Percentiles rank a stretch among this genome's conserved stretches.
Evolutionary conservation across 495 filamentous ascomycete genomes (phyloP).

Genomic region (Neurospora sp.): DNA sequence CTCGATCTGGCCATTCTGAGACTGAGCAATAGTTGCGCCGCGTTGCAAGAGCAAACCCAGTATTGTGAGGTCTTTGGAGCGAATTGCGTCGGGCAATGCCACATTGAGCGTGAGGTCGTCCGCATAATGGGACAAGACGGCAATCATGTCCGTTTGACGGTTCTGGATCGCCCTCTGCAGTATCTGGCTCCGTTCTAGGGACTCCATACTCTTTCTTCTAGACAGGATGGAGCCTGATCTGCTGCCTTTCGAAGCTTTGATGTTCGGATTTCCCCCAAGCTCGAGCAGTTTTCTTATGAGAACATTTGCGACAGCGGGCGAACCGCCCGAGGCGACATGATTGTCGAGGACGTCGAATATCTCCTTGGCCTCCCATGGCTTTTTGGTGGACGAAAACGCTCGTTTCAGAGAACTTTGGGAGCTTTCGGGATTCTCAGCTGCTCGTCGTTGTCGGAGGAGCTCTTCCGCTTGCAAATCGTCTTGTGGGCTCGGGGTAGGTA

Average conservation of each 20-base stretch:
- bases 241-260: conserved; percentile 15
- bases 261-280: conserved; percentile 34
- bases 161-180: conserved; percentile 37
- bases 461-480: conserved; percentile 36
- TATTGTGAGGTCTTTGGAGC: conserved; percentile 25
- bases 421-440: conserved; percentile 15
- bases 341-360: conserved; percentile 34
- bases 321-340: conserved; percentile 31
- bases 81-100: conserved; percentile 31
- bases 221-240: conserved; percentile 21
- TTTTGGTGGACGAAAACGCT: conserved; percentile 35
- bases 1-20: conserved; percentile 30
- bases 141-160: conserved; percentile 37
- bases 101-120: conserved; percentile 30
- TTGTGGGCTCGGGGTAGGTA: conserved; percentile 20
- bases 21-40: conserved; percentile 29
- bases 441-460: conserved; percentile 31
- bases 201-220: conserved; percentile 34
- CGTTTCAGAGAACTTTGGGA: conserved; percentile 30
- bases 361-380: conserved; percentile 39
- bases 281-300: conserved; percentile 33
- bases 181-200: conserved; percentile 31
- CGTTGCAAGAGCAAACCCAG: conserved; percentile 30
- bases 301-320: conserved; percentile 37
- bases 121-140: conserved; percentile 33